Conservation (phyloP, 805 yeast species). For the Pichia ethanolica region DNA sequence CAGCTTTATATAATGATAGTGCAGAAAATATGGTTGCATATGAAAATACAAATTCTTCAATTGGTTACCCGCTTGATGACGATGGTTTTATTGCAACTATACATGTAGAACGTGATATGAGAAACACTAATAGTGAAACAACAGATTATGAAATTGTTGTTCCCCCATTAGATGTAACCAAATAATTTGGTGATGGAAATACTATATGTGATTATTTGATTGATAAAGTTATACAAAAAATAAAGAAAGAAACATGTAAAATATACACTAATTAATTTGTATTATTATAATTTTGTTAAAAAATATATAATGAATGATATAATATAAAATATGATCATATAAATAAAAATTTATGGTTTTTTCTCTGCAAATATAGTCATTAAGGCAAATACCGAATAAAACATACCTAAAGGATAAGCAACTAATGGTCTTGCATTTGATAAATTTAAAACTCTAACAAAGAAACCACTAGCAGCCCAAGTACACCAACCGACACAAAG, state of each 20-base stretch:
- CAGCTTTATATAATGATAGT: neutral
- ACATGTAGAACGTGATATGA: conserved; percentile 61
- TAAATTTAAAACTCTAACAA: conserved; percentile 75
- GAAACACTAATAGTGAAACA: conserved; percentile 42
- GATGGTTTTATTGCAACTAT: conserved; percentile 61
- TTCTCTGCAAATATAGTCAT: conserved; percentile 74
- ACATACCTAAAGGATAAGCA: conserved; percentile 88
- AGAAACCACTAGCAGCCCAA: conserved; percentile 85
- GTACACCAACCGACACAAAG: conserved; percentile 85
- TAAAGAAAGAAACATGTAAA: neutral
- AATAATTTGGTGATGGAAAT: neutral
- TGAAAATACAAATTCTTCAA: conserved; percentile 9
- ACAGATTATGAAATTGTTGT: conserved; percentile 62
- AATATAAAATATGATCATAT: neutral
- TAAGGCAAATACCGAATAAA: conserved; percentile 88
- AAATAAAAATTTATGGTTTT: conserved; percentile 9
- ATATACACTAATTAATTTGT: neutral
- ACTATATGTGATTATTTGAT: too few relatives aligned
- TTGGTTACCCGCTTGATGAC: conserved; percentile 47
- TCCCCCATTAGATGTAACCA: conserved; percentile 35
- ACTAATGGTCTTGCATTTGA: conserved; percentile 82
- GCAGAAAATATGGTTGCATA: conserved; percentile 1
- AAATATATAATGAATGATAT: too few relatives aligned
- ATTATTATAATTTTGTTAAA: too few relatives aligned
- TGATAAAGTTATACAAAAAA: neutral